Evolutionary conservation across 306 rosid species (phyloP).

Genomic region (Pyrus pyrifolia): DNA sequence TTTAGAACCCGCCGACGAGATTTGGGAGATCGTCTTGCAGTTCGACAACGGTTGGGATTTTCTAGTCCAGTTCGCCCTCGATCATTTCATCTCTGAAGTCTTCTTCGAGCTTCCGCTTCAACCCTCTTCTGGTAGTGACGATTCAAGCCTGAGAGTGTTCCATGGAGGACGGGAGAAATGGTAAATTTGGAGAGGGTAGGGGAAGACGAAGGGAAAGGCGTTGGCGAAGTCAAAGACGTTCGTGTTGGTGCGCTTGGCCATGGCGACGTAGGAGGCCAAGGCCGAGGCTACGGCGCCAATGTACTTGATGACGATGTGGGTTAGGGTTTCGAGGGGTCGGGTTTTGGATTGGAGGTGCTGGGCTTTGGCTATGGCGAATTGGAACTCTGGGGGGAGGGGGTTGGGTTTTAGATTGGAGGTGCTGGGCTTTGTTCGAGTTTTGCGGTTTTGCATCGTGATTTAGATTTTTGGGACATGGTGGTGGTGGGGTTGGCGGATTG

Average conservation of each 20-base stretch:
- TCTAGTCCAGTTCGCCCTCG: constrained; percentile 5
- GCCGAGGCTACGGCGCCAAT: constrained; percentile 24
- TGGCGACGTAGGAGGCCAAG: constrained; percentile 17
- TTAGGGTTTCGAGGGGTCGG: constrained; percentile 49
- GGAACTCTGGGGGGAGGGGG: no score
- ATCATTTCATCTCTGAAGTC: constrained; percentile 13
- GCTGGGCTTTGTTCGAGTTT: not conserved
- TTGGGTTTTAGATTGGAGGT: not conserved
- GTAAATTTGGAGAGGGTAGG: not conserved
- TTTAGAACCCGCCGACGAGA: constrained; percentile 9
- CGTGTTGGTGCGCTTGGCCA: constrained; percentile 45
- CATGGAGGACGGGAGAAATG: constrained; percentile 13
- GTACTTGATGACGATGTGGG: constrained; percentile 41
- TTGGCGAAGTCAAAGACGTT: constrained; percentile 57
- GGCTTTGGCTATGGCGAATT: no score
- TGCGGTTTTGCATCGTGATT: not conserved
- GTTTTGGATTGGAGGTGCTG: no score
- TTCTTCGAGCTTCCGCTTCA: constrained; percentile 46
- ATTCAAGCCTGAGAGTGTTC: constrained; percentile 8
- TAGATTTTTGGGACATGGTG: constrained; percentile 17
- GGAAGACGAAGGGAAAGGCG: constrained; percentile 24
- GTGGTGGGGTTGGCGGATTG: not conserved
- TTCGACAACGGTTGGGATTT: not conserved
- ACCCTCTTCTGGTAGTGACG: constrained; percentile 16
- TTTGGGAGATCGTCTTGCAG: not conserved